Evolutionary conservation across 108 stramenopile genomes (phyloP).

Genomic region (Stephanodiscus triporus): DNA sequence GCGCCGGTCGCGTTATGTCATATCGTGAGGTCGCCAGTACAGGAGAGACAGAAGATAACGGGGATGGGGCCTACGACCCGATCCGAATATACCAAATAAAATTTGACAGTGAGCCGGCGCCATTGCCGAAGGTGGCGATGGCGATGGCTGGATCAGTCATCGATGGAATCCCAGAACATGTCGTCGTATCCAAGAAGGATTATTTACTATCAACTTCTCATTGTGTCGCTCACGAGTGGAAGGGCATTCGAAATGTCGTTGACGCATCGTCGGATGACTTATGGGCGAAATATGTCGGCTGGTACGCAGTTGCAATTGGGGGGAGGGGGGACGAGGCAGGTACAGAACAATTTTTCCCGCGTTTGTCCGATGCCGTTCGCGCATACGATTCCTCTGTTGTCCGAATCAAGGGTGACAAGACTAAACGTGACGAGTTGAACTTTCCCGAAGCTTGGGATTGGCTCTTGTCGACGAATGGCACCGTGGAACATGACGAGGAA

Average conservation of each 20-base stretch:
- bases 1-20: slow-evolving; percentile 1
- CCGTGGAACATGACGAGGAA: slow-evolving; percentile 2
- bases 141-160: slow-evolving; percentile 4
- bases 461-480: slow-evolving; percentile 4
- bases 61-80: slow-evolving; percentile 3
- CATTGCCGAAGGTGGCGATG: background rate
- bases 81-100: slow-evolving; percentile 11
- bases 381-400: slow-evolving; percentile 24
- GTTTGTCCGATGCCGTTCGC: slow-evolving; percentile 17
- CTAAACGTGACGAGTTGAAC: slow-evolving; percentile 14
- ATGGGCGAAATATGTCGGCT: slow-evolving; percentile 25
- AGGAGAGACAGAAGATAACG: background rate
- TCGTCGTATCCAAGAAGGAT: slow-evolving; percentile 20
- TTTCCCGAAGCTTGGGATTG: slow-evolving; percentile 15
- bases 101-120: background rate
- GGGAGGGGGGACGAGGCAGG: background rate
- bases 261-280: slow-evolving; percentile 11
- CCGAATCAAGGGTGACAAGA: slow-evolving; percentile 11
- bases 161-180: slow-evolving; percentile 19
- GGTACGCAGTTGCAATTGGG: slow-evolving; percentile 11
- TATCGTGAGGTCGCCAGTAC: background rate
- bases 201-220: slow-evolving; percentile 14
- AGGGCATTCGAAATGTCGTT: slow-evolving; percentile 15
- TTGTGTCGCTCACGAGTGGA: slow-evolving; percentile 8
- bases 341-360: slow-evolving; percentile 9